Percentiles rank a stretch among this genome's conserved stretches.
These are phyloP conservation scores for Monsonia emarginata DNA, from an alignment of 441 rosid species.

Conservation along the genomic window DNA sequence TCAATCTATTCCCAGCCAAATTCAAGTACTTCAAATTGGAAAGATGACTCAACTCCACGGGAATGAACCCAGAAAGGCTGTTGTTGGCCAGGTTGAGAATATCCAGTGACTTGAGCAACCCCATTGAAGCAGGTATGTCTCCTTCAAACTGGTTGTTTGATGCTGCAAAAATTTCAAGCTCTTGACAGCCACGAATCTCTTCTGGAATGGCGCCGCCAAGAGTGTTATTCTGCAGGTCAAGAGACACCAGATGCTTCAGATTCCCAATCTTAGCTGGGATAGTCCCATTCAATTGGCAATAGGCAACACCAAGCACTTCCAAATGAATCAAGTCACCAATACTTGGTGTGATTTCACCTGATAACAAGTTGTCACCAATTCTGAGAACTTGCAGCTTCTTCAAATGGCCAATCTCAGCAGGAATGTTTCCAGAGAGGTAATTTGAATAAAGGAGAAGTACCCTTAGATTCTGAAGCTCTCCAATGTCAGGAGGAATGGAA, in stretches of 20 bases:
- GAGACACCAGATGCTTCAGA: conserved; percentile 36
- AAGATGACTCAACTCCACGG: conserved; percentile 47
- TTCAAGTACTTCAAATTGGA: conserved; percentile 48
- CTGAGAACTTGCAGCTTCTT: conserved; percentile 52
- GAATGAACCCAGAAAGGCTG: conserved; percentile 56
- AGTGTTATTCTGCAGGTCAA: conserved; percentile 48
- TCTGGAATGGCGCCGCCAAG: conserved; percentile 56
- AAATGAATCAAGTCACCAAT: conserved; percentile 55
- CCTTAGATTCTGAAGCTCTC: conserved; percentile 57
- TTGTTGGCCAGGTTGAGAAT: conserved; percentile 62
- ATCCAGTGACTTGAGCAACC: conserved; percentile 42
- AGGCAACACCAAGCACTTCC: conserved; percentile 49
- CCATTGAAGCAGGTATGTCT: conserved; percentile 42
- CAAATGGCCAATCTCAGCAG: conserved; percentile 51
- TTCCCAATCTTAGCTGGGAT: conserved; percentile 62
- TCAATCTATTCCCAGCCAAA: conserved; percentile 45
- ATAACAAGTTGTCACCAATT: conserved; percentile 53
- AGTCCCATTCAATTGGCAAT: conserved; percentile 61
- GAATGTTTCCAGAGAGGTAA: conserved; percentile 54
- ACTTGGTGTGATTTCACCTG: conserved; percentile 43
- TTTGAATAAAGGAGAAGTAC: conserved; percentile 53
- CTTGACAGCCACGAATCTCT: conserved; percentile 39
- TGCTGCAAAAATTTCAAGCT: conserved; percentile 42
- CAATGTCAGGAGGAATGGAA: conserved; percentile 51
- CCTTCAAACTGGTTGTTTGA: conserved; percentile 65